Evolutionary conservation across 164 flowering plant genomes (phyloP), one percentile per base, ranked within the genome.

Genomic region (Magnolia officinalis): DNA sequence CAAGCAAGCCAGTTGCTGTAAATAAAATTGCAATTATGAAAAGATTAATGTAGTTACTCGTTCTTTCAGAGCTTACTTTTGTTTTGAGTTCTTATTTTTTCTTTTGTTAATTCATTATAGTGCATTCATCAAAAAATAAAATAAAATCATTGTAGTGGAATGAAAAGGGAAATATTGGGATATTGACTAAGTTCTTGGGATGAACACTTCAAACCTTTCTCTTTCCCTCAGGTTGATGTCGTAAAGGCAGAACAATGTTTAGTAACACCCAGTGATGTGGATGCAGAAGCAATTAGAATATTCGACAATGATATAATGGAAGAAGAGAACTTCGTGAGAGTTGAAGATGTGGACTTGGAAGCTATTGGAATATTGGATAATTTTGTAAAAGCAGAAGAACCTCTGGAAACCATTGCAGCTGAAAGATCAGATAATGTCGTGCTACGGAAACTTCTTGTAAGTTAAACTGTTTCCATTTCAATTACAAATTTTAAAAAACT

Each of bases 361-460:
- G 20, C 26, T 0, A 20, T 11, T 6, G 58, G n/a, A 19, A 50
- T 49, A 20, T 23, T 74, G 69, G 69, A 24, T 19, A 66, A 14
- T 50, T 59, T n/a, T 45, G 45, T 21, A 20, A 64, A 50, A 9
- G 61, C 76, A 50, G 70, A 50, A 50, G 70, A 66, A 50, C 23
- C 63, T 51, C 23, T 37, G 23, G 37, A 7, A 14, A 24, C 64
- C 21, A 19, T 23, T 45, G n/a, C 10, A 58, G 65, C 49, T 6
- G 5, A 20, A 14, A 45, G 55, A 63, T 29, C 86, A 6, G 89
- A 88, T 61, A 89, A 83, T 81, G 67, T 23, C 23, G 86, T 88
- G 21, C 65, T 90, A 29, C 80, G 89, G 78, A 85, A 84, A 82
- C 89, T 87, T 82, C 91, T 87, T 83, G 93, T 90, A 83, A 85